These are phyloP conservation scores for Cylindrodendrum hubeiense DNA, from an alignment of 2,329 filamentous ascomycete species.

Conservation along the genomic window DNA sequence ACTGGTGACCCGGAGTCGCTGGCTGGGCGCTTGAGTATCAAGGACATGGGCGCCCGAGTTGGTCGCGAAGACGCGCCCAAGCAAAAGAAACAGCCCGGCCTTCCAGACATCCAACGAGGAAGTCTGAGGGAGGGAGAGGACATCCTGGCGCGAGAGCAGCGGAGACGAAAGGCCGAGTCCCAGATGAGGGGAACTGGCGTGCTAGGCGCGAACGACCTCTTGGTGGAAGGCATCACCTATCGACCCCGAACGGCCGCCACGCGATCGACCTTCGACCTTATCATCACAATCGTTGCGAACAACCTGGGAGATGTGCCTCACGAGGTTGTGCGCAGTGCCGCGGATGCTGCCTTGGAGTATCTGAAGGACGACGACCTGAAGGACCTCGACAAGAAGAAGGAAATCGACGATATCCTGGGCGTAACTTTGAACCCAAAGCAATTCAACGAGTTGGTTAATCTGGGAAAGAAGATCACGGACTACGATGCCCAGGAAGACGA, in stretches of 20 bases:
- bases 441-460: conserved; percentile 96
- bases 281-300: conserved; percentile 89
- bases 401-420: conserved; percentile 94
- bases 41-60: conserved; percentile 92
- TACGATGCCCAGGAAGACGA: conserved; percentile 98
- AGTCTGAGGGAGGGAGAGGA: conserved; percentile 84
- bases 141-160: conserved; percentile 85
- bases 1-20: conserved; percentile 98
- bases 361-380: conserved; percentile 96
- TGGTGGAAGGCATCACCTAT: conserved; percentile 93
- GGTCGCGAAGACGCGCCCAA: conserved; percentile 84
- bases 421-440: conserved; percentile 85
- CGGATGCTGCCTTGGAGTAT: conserved; percentile 90
- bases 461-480: conserved; percentile 99
- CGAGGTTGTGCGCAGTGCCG: conserved; percentile 91
- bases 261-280: conserved; percentile 92
- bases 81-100: conserved; percentile 78
- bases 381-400: conserved; percentile 98
- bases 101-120: conserved; percentile 80
- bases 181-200: conserved; percentile 81
- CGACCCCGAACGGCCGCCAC: conserved; percentile 92
- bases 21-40: conserved; percentile 91
- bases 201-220: conserved; percentile 84
- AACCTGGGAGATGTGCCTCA: conserved; percentile 93
- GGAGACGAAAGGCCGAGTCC: conserved; percentile 83